These are phyloP conservation scores for Mycena olivaceomarginata DNA, from an alignment of 768 basidiomycete species.

Conservation along the genomic window DNA sequence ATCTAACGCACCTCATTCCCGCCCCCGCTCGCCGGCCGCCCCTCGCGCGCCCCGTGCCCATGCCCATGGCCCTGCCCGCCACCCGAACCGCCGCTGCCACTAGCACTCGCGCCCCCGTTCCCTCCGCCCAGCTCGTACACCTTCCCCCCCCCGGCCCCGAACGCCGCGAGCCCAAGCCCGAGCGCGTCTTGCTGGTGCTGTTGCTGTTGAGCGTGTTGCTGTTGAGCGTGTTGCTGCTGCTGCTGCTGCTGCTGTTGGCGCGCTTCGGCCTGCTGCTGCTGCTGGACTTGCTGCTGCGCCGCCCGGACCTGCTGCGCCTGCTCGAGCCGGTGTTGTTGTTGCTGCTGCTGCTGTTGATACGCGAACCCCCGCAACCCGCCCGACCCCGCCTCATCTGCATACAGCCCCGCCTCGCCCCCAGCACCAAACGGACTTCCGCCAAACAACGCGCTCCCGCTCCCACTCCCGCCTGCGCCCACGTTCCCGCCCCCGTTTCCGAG, in stretches of 20 bases:
- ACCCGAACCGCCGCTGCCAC: background rate
- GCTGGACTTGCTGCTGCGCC: conserved; percentile 2
- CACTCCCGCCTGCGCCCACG: background rate
- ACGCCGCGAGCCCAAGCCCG: conserved; percentile 20
- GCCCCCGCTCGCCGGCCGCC: conserved; percentile 50
- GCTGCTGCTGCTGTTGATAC: conserved; percentile 50
- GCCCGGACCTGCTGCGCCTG: conserved; percentile 44
- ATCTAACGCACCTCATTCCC: conserved; percentile 67
- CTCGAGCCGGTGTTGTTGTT: conserved; percentile 41
- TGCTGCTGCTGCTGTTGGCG: conserved; percentile 14
- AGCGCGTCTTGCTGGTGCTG: conserved; percentile 26
- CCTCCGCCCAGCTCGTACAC: conserved; percentile 8
- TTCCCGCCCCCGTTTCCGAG: background rate
- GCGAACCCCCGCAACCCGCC: conserved; percentile 20
- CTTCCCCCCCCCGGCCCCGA: conserved; percentile 20
- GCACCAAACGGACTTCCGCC: background rate
- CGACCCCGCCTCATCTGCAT: background rate
- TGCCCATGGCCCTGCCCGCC: background rate
- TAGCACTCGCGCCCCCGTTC: conserved; percentile 19
- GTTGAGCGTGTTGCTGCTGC: conserved; percentile 19
- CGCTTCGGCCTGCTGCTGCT: conserved; percentile 1
- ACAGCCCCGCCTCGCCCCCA: background rate
- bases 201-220: conserved; percentile 6
- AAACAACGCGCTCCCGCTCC: background rate
- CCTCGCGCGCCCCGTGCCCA: conserved; percentile 26